Conservation (phyloP, 768 basidiomycete genomes). For the Pleurotus pulmonarius region DNA sequence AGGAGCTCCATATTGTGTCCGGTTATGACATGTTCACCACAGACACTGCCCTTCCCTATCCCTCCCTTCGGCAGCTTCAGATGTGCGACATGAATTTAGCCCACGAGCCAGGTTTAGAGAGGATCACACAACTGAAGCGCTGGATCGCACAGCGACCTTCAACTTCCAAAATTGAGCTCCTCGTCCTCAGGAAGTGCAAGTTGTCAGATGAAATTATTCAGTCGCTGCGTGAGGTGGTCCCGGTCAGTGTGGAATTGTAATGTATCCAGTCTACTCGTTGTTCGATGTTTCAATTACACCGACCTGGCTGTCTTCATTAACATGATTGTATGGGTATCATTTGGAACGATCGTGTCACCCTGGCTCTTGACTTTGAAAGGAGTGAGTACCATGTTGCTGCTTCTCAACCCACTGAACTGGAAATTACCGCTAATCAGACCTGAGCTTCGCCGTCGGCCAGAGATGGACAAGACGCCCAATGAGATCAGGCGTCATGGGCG, state of each 20-base stretch:
- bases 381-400: too few relatives aligned
- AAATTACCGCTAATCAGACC: too few relatives aligned
- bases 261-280: neutral
- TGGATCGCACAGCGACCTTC: neutral
- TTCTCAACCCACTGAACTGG: too few relatives aligned
- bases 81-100: neutral
- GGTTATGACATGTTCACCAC: neutral
- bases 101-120: neutral
- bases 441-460: too few relatives aligned
- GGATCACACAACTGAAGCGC: neutral
- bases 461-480: too few relatives aligned
- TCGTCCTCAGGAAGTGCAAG: neutral
- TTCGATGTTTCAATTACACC: too few relatives aligned
- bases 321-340: too few relatives aligned
- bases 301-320: too few relatives aligned
- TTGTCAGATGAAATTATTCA: neutral
- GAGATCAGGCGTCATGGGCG: too few relatives aligned
- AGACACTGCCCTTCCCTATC: neutral
- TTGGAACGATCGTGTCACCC: too few relatives aligned
- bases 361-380: too few relatives aligned
- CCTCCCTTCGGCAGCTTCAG: neutral
- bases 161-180: neutral
- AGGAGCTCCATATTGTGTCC: neutral
- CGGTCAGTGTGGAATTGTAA: neutral
- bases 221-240: neutral